Base-by-base conservation (phyloP, 2,329 filamentous ascomycete genomes). In the Colletotrichum kahawae region DNA sequence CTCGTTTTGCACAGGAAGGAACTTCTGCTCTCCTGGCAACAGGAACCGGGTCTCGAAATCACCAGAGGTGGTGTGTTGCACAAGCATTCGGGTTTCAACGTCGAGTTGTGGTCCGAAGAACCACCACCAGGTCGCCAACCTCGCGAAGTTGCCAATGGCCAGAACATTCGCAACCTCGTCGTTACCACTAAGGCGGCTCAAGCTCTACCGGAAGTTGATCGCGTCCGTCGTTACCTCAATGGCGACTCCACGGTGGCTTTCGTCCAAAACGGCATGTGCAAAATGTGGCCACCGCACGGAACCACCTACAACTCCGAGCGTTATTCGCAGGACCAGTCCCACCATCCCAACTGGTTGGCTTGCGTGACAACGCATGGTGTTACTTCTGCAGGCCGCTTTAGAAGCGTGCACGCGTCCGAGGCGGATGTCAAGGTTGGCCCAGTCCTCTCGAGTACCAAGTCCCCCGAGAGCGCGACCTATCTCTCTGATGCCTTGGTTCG, bases 231-330 rank as follows among this genome's bases (percentile, higher is more conserved):
- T 1, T 90, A 98, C 67, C 88, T 92, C 4, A 89, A 92, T 77
- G 83, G 85, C 4, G 83, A 88, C 5, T 95, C 93, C n/a, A 94
- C 94, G 0, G 91, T 98, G n/a, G 88, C 93, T 14, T 94, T 98
- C 79, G 86, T 95, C 29, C 96, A 98, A 79, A 98, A 98, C 79
- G 96, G 96, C 62, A 94, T 98, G 91, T 95, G 94, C 36, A 88
- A 87, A 77, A 82, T 91, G 18, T 91, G 90, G 90, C 89, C 89
- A 29, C 90, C 90, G 9, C 81, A 87, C 65, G 89, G 89, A 4
- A 77, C 79, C 5, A 74, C 80, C 2, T 91, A 90, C 79, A 82
- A 82, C 43, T 77, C 79, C 3, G 80, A 83, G 68, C 84, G 89
- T 21, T 90, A 86, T 70, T 78, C 81, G 3, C 64, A 71, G 18